phyloP scores from a whole-genome alignment of 106 monocot genomes.

The Apostasia ramifera region DNA sequence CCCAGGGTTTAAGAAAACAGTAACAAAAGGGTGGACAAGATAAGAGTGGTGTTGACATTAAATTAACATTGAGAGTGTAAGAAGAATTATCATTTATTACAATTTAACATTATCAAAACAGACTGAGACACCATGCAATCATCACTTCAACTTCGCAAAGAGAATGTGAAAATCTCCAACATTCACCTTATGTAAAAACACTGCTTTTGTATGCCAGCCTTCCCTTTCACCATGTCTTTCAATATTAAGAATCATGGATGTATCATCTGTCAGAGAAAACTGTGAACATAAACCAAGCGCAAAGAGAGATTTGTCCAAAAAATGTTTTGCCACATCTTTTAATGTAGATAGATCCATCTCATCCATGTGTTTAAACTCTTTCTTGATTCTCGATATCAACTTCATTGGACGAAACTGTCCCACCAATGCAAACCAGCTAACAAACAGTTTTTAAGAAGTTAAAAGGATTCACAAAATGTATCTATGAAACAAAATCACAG shows the following conservation, averaged over 20 bases:
- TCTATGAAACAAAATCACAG: too few species aligned
- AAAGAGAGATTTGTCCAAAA: slow-evolving; percentile 69
- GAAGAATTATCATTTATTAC: too few species aligned
- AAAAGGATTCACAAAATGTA: not conserved
- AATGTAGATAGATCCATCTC: slow-evolving; percentile 46
- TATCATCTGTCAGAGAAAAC: slow-evolving; percentile 40
- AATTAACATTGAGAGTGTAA: too few species aligned
- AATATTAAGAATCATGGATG: slow-evolving; percentile 51
- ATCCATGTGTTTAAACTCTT: slow-evolving; percentile 40
- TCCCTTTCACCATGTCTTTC: slow-evolving; percentile 61
- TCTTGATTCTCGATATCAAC: slow-evolving; percentile 60
- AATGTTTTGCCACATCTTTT: slow-evolving; percentile 60
- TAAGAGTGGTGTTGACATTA: too few species aligned
- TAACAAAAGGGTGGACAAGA: too few species aligned
- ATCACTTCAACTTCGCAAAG: not conserved
- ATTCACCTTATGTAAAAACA: slow-evolving; percentile 45
- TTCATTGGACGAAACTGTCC: slow-evolving; percentile 73
- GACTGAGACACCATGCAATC: not conserved
- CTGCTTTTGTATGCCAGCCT: slow-evolving; percentile 41
- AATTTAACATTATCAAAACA: too few species aligned
- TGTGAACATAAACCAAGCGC: slow-evolving; percentile 69
- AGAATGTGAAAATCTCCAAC: not conserved
- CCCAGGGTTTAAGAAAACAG: too few species aligned
- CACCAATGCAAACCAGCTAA: slow-evolving; percentile 72
- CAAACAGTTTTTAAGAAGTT: not conserved